These are phyloP conservation scores for Cutaneotrichosporon daszewskae DNA, from an alignment of 1,284 basidiomycete species.

Conservation along the genomic window DNA sequence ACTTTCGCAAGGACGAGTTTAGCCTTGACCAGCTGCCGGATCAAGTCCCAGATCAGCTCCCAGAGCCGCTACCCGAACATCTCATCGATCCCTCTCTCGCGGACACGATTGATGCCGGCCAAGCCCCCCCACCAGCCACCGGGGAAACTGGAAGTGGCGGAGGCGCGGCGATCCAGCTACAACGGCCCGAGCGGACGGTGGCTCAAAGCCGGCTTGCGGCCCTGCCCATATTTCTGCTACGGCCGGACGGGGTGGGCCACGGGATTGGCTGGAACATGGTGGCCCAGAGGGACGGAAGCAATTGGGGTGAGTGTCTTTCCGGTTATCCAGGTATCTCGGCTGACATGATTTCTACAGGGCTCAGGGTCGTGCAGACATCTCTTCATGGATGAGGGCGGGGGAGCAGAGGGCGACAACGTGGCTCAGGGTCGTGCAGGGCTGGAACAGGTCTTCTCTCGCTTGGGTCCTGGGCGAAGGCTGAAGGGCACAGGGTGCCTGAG, in stretches of 20 bases:
- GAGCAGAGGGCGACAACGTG: too few relatives aligned
- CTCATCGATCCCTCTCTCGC: conserved; percentile 1
- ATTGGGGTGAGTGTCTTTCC: conserved; percentile 6
- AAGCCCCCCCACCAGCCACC: too few relatives aligned
- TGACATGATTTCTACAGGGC: conserved; percentile 15
- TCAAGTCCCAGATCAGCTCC: too few relatives aligned
- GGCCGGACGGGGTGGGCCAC: conserved; percentile 23
- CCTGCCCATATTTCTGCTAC: conserved; percentile 24
- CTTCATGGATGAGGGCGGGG: neutral
- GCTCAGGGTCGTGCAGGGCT: too few relatives aligned
- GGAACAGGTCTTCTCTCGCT: too few relatives aligned
- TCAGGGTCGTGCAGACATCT: conserved; percentile 12
- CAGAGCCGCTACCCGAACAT: too few relatives aligned
- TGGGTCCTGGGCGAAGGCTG: too few relatives aligned
- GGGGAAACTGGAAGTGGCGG: too few relatives aligned
- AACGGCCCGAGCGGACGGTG: neutral
- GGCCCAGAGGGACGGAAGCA: neutral
- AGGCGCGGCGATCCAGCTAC: conserved; percentile 3
- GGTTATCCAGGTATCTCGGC: neutral
- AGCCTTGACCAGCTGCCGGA: conserved; percentile 2
- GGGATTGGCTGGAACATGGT: conserved; percentile 21
- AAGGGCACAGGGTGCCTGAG: too few relatives aligned
- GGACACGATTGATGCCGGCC: neutral
- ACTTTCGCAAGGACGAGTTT: conserved; percentile 7
- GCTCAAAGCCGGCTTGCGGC: conserved; percentile 3